phyloP scores from a whole-genome alignment of 257 asterid genomes.

The Solanum ossicruentum region DNA sequence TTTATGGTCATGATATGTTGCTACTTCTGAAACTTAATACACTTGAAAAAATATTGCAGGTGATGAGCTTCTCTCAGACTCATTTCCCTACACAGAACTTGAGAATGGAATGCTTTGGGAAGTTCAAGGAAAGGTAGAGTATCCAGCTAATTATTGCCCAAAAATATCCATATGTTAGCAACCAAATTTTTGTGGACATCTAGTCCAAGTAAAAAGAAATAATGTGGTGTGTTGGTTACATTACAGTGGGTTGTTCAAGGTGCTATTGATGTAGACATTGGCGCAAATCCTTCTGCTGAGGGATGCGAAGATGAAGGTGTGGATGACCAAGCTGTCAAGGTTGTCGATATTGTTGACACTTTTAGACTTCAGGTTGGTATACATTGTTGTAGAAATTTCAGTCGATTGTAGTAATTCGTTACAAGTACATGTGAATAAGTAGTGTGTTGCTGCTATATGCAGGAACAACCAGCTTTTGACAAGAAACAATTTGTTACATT shows the following conservation, averaged over 20 bases:
- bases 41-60: conserved; percentile 17
- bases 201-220: neutral
- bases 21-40: neutral
- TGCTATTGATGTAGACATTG: conserved; percentile 67
- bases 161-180: neutral
- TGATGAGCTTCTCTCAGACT: conserved; percentile 93
- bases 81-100: conserved; percentile 71
- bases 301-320: conserved; percentile 74
- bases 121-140: conserved; percentile 71
- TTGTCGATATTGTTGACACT: conserved; percentile 89
- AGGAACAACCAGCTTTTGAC: conserved; percentile 93
- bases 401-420: neutral
- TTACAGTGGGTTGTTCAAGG: conserved; percentile 71
- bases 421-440: neutral
- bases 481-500: conserved; percentile 55
- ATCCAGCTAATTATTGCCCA: neutral
- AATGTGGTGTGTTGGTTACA: neutral
- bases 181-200: neutral
- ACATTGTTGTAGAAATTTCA: neutral
- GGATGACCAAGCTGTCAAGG: conserved; percentile 53
- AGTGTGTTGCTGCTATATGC: neutral
- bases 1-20: neutral
- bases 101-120: conserved; percentile 76
- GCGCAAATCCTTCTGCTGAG: conserved; percentile 93
- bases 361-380: conserved; percentile 63